Conservation (phyloP, 163 green algal species). For the Scenedesmus sp. region DNA sequence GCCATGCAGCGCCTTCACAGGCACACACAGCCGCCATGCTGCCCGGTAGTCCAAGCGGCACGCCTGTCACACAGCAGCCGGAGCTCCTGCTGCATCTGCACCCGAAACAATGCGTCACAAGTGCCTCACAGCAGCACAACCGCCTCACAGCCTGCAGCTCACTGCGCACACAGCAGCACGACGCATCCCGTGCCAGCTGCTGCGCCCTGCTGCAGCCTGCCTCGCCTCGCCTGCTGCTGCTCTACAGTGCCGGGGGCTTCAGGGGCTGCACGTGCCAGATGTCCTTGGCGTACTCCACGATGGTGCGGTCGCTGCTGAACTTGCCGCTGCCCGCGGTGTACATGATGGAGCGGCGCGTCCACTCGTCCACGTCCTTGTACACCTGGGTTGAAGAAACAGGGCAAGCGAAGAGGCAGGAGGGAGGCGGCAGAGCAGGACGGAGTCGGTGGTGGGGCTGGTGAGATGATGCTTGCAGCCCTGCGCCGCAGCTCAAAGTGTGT, state of each 20-base stretch:
- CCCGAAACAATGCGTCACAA: neutral
- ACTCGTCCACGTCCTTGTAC: constrained; percentile 57
- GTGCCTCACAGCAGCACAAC: neutral
- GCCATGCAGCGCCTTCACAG: neutral
- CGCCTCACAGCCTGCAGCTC: neutral
- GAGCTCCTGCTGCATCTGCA: neutral
- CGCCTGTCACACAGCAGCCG: too few relatives aligned
- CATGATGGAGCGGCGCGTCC: constrained; percentile 87
- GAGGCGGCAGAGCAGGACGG: neutral
- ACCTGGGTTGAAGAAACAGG: neutral
- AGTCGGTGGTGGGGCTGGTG: neutral
- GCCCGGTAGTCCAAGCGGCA: too few relatives aligned
- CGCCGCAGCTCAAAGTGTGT: too few relatives aligned
- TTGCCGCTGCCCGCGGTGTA: constrained; percentile 95
- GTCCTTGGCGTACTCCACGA: constrained; percentile 93
- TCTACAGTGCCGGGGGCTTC: constrained; percentile 36
- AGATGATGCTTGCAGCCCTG: too few relatives aligned
- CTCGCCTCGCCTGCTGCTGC: neutral
- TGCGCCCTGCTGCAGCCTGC: neutral
- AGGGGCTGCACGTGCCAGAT: constrained; percentile 69
- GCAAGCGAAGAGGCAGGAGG: neutral
- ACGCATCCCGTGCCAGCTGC: neutral
- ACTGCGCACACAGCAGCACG: neutral
- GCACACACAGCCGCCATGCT: neutral
- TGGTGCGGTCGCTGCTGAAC: constrained; percentile 98